These are phyloP conservation scores for Bruguiera hainesii DNA, from an alignment of 441 rosid genomes.

Conservation along the genomic window DNA sequence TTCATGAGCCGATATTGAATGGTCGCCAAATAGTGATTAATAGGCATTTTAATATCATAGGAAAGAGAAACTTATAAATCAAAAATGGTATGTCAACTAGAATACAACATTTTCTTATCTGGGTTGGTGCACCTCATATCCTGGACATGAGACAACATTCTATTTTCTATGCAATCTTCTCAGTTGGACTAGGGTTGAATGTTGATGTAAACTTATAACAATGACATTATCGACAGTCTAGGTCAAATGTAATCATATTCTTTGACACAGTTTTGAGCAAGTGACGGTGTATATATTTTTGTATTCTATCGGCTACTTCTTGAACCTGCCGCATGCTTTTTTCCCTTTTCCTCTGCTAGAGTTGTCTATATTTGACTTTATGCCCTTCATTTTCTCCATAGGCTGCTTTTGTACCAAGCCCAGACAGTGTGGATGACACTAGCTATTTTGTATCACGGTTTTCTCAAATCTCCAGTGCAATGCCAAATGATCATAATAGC, in stretches of 20 bases:
- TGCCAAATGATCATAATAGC: slow-evolving; percentile 39
- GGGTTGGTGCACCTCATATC: background rate
- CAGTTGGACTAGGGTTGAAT: no score
- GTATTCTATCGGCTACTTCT: background rate
- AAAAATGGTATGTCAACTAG: background rate
- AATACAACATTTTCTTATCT: background rate
- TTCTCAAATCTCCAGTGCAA: slow-evolving; percentile 31
- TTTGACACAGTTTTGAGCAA: no score
- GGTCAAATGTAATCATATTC: no score
- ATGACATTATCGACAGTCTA: no score
- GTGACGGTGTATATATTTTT: no score
- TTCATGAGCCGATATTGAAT: no score
- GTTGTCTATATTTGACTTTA: no score
- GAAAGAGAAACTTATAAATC: background rate
- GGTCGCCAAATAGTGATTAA: background rate
- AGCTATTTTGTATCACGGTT: slow-evolving; percentile 75
- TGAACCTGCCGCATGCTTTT: background rate
- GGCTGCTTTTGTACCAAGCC: slow-evolving; percentile 81
- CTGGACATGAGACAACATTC: background rate
- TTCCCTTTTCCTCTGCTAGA: no score
- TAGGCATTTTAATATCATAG: background rate
- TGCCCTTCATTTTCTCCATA: slow-evolving; percentile 20
- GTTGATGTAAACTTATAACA: no score
- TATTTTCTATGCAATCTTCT: background rate
- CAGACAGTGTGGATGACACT: slow-evolving; percentile 65